These are phyloP conservation scores for Vigna reflexopilosa DNA, from an alignment of 306 rosid species.

Conservation along the genomic window DNA sequence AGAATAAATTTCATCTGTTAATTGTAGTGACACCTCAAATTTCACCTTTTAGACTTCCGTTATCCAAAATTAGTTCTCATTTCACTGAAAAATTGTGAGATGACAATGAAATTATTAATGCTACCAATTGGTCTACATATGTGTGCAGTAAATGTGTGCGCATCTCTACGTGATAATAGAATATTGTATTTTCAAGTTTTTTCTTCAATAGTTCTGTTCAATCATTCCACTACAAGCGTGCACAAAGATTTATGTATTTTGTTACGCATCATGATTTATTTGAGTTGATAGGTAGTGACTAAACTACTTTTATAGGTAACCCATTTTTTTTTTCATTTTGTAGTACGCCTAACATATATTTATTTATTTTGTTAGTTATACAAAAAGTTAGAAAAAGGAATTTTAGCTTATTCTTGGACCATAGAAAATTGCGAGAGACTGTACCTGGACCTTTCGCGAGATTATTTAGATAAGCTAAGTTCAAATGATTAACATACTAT, in stretches of 20 bases:
- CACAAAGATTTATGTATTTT: neutral
- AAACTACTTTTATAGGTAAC: too few relatives aligned
- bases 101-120: neutral
- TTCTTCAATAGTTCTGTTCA: neutral
- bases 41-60: neutral
- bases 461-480: neutral
- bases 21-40: neutral
- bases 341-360: too few relatives aligned
- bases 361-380: neutral
- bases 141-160: neutral
- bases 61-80: neutral
- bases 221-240: neutral
- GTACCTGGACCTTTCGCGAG: too few relatives aligned
- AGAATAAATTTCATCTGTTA: neutral
- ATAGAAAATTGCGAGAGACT: neutral
- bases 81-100: neutral
- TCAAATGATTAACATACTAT: neutral
- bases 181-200: neutral
- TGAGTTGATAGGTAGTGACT: too few relatives aligned
- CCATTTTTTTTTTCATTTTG: too few relatives aligned
- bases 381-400: neutral
- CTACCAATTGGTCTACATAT: neutral
- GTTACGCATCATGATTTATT: neutral
- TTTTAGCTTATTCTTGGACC: neutral
- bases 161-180: neutral